Evolutionary conservation across 192 early-diverging fungal species (phyloP).

Genomic region (Podila minutissima): DNA sequence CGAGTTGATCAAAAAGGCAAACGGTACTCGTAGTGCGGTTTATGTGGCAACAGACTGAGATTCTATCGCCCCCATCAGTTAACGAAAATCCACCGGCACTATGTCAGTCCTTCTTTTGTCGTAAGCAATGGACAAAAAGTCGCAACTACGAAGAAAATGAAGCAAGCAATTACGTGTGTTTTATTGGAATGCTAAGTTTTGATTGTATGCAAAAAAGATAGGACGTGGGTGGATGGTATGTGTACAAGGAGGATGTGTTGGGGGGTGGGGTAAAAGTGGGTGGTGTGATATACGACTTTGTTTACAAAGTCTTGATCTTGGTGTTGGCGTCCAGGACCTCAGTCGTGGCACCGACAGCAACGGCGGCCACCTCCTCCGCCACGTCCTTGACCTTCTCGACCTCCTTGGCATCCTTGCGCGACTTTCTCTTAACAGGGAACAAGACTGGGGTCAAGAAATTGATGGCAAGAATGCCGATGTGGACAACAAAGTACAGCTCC

Average conservation of each 20-base stretch:
- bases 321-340: slow-evolving; percentile 11
- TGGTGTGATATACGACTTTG: background rate
- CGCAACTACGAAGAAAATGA: too few relatives aligned
- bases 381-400: slow-evolving; percentile 27
- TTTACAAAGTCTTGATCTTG: slow-evolving; percentile 33
- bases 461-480: slow-evolving; percentile 62
- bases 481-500: slow-evolving; percentile 67
- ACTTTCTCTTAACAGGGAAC: slow-evolving; percentile 44
- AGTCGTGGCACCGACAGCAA: slow-evolving; percentile 12
- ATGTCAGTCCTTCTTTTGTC: too few relatives aligned
- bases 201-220: background rate
- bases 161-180: too few relatives aligned
- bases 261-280: background rate
- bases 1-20: too few relatives aligned
- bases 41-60: too few relatives aligned
- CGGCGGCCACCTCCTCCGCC: slow-evolving; percentile 13
- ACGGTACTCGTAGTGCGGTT: too few relatives aligned
- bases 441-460: slow-evolving; percentile 28
- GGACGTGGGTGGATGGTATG: background rate
- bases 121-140: too few relatives aligned
- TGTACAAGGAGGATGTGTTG: background rate
- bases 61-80: too few relatives aligned
- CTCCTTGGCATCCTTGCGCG: slow-evolving; percentile 14
- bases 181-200: background rate
- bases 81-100: too few relatives aligned